Base-by-base conservation (phyloP, 495 filamentous ascomycete species). In the Aspergillus hancockii region DNA sequence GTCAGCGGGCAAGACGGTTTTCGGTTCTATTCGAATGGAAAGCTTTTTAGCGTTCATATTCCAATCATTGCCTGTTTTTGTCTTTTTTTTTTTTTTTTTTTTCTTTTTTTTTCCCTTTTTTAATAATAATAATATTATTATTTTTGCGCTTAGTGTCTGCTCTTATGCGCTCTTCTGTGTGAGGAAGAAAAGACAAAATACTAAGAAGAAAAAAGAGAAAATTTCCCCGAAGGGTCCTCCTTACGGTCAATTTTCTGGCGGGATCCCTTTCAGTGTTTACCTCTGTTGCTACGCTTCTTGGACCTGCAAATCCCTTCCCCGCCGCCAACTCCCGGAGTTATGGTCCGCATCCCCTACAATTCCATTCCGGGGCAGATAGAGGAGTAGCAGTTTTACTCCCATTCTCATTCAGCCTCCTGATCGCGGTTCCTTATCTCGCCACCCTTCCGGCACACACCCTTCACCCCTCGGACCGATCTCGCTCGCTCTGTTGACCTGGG, bases 331-430 rank as follows among this genome's bases (percentile, higher is more conserved):
- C 49, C 58, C 32, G 45, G 55, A 63, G 58, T 60, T 53, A 58
- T 66, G 57, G 21, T 64, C 52, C 64, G 58, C 61, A 61, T 62
- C 62, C 61, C 65, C 61, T 64, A 55, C 59, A 49, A 54, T 34
- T 28, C 54, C 54, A 55, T 47, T 52, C 51, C 49, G 49, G 60
- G 63, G 52, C 47, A 55, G 46, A 28, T 49, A 22, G 55, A 61
- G 58, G 61, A 62, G 58, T 60, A 40, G 55, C n/a, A n/a, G n/a
- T n/a, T 55, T 49, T 36, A 55, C 59, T 54, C 55, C 59, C 45
- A 13, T 54, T 59, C 43, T 59, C 52, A 18, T 9, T 41, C 52
- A 50, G 8, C 38, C 43, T 12, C 51, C 12, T 32, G 16, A 41
- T 32, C 19, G 46, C 19, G 21, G n/a, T 47, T 47, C 45, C 41